A percentile compares a stretch with the other conserved stretches of the same genome.
phyloP scores from a whole-genome alignment of 2,329 filamentous ascomycete genomes.

The Cercospora beticola region DNA sequence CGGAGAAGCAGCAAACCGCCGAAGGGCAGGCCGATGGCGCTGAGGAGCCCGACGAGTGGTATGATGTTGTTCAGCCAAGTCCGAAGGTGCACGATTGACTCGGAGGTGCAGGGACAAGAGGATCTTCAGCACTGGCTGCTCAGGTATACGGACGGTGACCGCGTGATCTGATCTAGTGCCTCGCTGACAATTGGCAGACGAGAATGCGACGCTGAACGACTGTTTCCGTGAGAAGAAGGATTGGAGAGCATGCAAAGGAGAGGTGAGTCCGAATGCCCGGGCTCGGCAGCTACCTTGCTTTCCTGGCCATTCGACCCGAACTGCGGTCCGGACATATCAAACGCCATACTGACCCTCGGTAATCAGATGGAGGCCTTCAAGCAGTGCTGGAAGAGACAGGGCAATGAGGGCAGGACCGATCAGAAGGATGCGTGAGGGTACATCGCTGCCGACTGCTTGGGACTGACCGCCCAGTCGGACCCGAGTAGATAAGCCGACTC shows the following conservation, averaged over 20 bases:
- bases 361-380: slow-evolving; percentile 83
- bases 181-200: slow-evolving; percentile 55
- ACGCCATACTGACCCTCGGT: slow-evolving; percentile 17
- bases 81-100: slow-evolving; percentile 3
- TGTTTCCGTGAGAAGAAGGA: slow-evolving; percentile 97
- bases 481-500: neutral
- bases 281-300: slow-evolving; percentile 1
- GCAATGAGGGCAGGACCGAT: slow-evolving; percentile 79
- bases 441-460: neutral
- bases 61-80: slow-evolving; percentile 37
- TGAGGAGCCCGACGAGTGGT: slow-evolving; percentile 97
- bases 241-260: slow-evolving; percentile 82
- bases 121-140: slow-evolving; percentile 94
- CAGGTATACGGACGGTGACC: slow-evolving; percentile 57
- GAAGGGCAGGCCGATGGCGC: slow-evolving; percentile 55
- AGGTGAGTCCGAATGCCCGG: slow-evolving; percentile 61
- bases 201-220: slow-evolving; percentile 88
- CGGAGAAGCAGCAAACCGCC: slow-evolving; percentile 29
- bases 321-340: neutral
- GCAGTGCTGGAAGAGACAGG: slow-evolving; percentile 85
- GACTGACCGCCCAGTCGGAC: neutral
- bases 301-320: neutral
- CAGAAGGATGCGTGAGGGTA: slow-evolving; percentile 63
- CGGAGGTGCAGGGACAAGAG: slow-evolving; percentile 76
- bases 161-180: neutral